Conservation (phyloP, 2,329 filamentous ascomycete genomes). For the Macrophomina pseudophaseolina region DNA sequence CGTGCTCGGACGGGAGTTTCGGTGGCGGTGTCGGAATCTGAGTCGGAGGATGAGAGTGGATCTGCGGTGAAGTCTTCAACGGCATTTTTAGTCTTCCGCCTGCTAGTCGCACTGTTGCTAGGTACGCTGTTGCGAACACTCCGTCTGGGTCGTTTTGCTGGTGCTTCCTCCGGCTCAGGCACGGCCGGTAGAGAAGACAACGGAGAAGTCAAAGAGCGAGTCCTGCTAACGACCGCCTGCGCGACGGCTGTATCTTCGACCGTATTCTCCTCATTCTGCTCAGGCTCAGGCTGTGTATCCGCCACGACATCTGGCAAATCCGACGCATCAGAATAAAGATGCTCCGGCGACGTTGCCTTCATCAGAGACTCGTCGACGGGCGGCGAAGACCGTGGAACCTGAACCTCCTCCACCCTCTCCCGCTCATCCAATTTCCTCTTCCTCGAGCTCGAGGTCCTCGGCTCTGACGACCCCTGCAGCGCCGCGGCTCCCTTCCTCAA, state of each 20-base stretch:
- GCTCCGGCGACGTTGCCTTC: neutral
- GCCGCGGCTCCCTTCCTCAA: slow-evolving; percentile 32
- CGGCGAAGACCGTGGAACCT: slow-evolving; percentile 47
- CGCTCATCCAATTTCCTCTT: slow-evolving; percentile 43
- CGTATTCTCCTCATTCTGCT: neutral
- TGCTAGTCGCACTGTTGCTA: slow-evolving; percentile 14
- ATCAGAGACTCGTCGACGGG: slow-evolving; percentile 31
- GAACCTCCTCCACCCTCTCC: slow-evolving; percentile 31
- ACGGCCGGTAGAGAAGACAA: neutral
- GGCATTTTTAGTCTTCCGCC: slow-evolving; percentile 28
- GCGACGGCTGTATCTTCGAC: neutral
- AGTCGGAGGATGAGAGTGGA: slow-evolving; percentile 29
- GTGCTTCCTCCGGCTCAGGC: slow-evolving; percentile 31
- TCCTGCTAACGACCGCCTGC: slow-evolving; percentile 44
- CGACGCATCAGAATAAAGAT: slow-evolving; percentile 17
- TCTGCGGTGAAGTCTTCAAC: slow-evolving; percentile 31
- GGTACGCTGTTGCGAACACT: neutral
- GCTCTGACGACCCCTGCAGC: slow-evolving; percentile 4
- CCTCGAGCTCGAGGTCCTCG: slow-evolving; percentile 39
- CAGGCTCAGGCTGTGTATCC: slow-evolving; percentile 11
- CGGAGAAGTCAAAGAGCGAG: slow-evolving; percentile 50
- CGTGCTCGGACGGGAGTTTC: slow-evolving; percentile 18
- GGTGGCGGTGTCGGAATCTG: slow-evolving; percentile 44
- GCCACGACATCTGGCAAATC: slow-evolving; percentile 1
- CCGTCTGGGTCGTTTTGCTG: slow-evolving; percentile 4